phyloP scores from a whole-genome alignment of 768 basidiomycete genomes.

The Rickenella mellea region DNA sequence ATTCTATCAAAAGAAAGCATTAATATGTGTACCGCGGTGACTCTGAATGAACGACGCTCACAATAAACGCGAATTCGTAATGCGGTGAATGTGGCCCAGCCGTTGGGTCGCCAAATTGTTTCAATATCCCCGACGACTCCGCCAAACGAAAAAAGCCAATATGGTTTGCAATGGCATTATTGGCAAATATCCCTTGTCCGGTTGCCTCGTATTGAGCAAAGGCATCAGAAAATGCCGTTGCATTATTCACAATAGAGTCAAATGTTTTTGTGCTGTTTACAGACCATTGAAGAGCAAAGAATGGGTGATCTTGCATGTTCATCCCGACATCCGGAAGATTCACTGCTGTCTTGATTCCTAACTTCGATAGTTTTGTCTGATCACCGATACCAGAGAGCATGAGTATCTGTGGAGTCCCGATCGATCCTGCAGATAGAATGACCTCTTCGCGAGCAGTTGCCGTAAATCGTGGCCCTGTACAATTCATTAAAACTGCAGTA shows the following conservation, averaged over 20 bases:
- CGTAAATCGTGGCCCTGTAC: not conserved
- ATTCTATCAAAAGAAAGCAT: slow-evolving; percentile 1
- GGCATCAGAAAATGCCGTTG: slow-evolving; percentile 13
- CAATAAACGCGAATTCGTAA: slow-evolving; percentile 27
- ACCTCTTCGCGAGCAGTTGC: slow-evolving; percentile 24
- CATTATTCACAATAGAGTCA: slow-evolving; percentile 16
- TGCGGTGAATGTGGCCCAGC: slow-evolving; percentile 26
- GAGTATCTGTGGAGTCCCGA: slow-evolving; percentile 28
- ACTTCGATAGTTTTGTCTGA: slow-evolving; percentile 10
- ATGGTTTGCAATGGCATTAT: slow-evolving; percentile 14
- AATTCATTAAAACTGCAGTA: not conserved
- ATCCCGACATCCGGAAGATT: slow-evolving; percentile 27
- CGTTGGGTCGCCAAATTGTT: slow-evolving; percentile 23
- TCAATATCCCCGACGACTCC: slow-evolving; percentile 18
- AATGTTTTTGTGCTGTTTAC: slow-evolving; percentile 22
- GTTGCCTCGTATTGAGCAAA: slow-evolving; percentile 17
- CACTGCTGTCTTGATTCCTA: slow-evolving; percentile 20
- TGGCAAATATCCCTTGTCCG: slow-evolving; percentile 20
- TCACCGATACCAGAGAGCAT: slow-evolving; percentile 29
- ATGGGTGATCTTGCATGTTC: slow-evolving; percentile 27
- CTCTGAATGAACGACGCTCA: slow-evolving; percentile 11
- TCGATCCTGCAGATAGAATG: slow-evolving; percentile 27
- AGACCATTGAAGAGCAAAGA: slow-evolving; percentile 14
- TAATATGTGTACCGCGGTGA: slow-evolving; percentile 8
- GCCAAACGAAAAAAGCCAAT: slow-evolving; percentile 22